Percentiles rank a stretch among this genome's conserved stretches.
Conservation (phyloP, 352 stramenopile genomes). For the Phytophthora syringae region DNA sequence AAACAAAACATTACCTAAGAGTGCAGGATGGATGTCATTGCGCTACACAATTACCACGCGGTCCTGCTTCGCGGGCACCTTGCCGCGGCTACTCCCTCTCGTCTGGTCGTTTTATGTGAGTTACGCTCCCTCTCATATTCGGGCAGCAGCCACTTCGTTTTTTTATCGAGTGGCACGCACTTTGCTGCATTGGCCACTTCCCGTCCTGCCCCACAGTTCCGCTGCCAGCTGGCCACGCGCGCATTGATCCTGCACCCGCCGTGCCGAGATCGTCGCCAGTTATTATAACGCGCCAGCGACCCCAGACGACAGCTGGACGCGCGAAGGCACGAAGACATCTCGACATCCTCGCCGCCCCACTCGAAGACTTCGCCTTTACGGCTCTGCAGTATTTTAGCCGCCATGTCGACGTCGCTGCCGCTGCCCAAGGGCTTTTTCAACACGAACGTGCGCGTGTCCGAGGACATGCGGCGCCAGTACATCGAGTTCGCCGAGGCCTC, state of each 20-base stretch:
- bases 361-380: constrained; percentile 25
- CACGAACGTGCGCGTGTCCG: constrained; percentile 64
- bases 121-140: too few species aligned
- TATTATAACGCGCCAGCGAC: constrained; percentile 17
- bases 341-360: constrained; percentile 12
- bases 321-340: constrained; percentile 30
- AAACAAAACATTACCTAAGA: too few species aligned
- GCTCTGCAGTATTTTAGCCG: constrained; percentile 1
- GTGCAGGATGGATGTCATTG: too few species aligned
- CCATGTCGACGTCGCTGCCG: constrained; percentile 68
- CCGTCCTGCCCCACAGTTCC: not conserved
- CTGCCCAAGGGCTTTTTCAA: constrained; percentile 83
- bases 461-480: constrained; percentile 78
- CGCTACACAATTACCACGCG: too few species aligned
- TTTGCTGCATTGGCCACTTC: constrained; percentile 20
- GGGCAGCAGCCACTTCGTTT: too few species aligned
- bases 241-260: constrained; percentile 16
- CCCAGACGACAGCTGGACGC: constrained; percentile 33
- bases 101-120: too few species aligned
- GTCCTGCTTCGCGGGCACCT: too few species aligned
- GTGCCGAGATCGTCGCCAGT: constrained; percentile 30
- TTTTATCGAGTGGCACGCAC: not conserved
- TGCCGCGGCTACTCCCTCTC: too few species aligned
- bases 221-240: constrained; percentile 13
- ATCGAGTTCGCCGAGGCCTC: constrained; percentile 83